A percentile compares a stretch with the other conserved stretches of the same genome.
These are phyloP conservation scores for Calocybe cyanea DNA, from an alignment of 768 basidiomycete species.

Conservation along the genomic window DNA sequence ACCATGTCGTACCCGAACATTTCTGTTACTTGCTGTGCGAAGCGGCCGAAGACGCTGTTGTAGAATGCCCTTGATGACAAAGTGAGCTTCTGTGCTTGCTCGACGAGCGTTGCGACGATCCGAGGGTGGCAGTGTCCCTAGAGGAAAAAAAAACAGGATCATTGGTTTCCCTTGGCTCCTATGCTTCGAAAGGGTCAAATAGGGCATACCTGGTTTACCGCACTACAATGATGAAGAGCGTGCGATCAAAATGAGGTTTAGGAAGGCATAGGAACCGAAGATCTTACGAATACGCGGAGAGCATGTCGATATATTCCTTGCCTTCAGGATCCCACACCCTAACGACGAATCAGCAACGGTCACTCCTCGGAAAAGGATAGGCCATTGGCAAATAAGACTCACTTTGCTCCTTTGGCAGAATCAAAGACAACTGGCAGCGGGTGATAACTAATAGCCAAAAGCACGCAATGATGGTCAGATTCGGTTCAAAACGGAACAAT, in stretches of 20 bases:
- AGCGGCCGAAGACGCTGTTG: slow-evolving; percentile 87
- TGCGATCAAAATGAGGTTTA: slow-evolving; percentile 1
- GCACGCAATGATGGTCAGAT: slow-evolving; percentile 34
- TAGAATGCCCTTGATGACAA: slow-evolving; percentile 96
- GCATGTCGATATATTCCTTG: slow-evolving; percentile 95
- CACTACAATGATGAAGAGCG: slow-evolving; percentile 36
- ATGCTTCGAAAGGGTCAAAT: too few relatives aligned
- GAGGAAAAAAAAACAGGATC: slow-evolving; percentile 4
- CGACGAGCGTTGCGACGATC: slow-evolving; percentile 75
- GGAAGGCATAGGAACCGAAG: slow-evolving; percentile 6
- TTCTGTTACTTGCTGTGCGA: slow-evolving; percentile 78
- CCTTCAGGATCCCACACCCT: slow-evolving; percentile 95
- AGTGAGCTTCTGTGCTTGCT: slow-evolving; percentile 87
- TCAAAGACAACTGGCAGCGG: slow-evolving; percentile 95
- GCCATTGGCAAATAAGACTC: slow-evolving; percentile 44
- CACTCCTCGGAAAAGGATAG: slow-evolving; percentile 1
- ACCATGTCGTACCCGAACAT: slow-evolving; percentile 95
- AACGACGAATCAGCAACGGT: slow-evolving; percentile 15
- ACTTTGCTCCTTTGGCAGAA: slow-evolving; percentile 84
- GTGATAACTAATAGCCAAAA: slow-evolving; percentile 77
- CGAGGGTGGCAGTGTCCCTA: slow-evolving; percentile 90
- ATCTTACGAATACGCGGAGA: slow-evolving; percentile 92
- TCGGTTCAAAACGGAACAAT: slow-evolving; percentile 13
- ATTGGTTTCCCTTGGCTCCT: neutral
- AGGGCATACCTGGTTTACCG: slow-evolving; percentile 76